Conservation (phyloP, 768 basidiomycete genomes). For the Cantharellus anzutake region DNA sequence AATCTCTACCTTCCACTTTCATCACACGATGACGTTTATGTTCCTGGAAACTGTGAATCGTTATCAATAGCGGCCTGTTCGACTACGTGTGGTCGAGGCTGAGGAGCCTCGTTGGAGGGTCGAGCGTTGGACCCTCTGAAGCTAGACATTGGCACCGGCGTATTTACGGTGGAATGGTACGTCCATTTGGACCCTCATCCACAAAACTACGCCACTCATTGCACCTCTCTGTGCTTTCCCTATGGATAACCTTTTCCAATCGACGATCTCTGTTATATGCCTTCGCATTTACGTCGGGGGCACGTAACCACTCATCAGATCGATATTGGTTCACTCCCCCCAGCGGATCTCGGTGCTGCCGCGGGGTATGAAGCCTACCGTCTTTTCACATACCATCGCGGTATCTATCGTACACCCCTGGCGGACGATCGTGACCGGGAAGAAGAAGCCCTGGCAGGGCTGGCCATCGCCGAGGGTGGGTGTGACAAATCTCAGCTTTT, state of each 20-base stretch:
- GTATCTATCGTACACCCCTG: slow-evolving; percentile 31
- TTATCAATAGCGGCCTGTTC: slow-evolving; percentile 14
- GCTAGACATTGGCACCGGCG: slow-evolving; percentile 46
- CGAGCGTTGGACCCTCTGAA: slow-evolving; percentile 31
- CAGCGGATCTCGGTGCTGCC: slow-evolving; percentile 50
- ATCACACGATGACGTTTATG: background rate
- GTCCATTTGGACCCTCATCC: slow-evolving; percentile 21
- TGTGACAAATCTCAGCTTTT: background rate
- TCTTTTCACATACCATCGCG: slow-evolving; percentile 38
- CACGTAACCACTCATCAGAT: slow-evolving; percentile 19
- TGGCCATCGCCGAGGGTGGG: slow-evolving; percentile 55
- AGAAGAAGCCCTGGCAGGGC: slow-evolving; percentile 43
- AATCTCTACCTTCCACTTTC: background rate
- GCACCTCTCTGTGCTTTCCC: slow-evolving; percentile 54
- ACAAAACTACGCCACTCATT: slow-evolving; percentile 31
- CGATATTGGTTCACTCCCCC: slow-evolving; percentile 30
- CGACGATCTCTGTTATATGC: background rate
- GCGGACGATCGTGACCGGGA: slow-evolving; percentile 39
- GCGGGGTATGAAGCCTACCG: slow-evolving; percentile 64
- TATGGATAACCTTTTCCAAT: slow-evolving; percentile 49
- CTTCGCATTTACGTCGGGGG: background rate
- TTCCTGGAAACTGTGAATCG: slow-evolving; percentile 7
- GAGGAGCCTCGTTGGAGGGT: slow-evolving; percentile 18
- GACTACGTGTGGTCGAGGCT: slow-evolving; percentile 20
- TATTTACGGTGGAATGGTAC: slow-evolving; percentile 35